phyloP scores from a whole-genome alignment of 2,329 filamentous ascomycete species.

The Pseudocercospora cruenta region DNA sequence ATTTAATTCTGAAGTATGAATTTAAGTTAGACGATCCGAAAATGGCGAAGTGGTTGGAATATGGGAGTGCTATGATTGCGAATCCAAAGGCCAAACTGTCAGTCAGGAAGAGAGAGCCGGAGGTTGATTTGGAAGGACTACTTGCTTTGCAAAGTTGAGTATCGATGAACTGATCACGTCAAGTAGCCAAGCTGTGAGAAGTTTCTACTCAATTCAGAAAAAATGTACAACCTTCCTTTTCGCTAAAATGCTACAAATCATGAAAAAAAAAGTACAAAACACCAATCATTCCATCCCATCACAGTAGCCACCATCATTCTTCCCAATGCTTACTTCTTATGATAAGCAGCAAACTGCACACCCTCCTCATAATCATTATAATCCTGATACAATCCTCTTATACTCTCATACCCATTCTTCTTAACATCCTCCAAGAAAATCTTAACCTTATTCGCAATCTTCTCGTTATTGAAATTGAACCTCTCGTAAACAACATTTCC shows the following conservation, averaged over 20 bases:
- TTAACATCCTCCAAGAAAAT: slow-evolving; percentile 42
- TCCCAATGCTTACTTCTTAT: no score
- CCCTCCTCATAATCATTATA: slow-evolving; percentile 37
- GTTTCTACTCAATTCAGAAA: no score
- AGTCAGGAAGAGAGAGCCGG: background rate
- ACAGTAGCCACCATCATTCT: no score
- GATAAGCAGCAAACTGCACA: slow-evolving; percentile 31
- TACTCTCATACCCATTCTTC: slow-evolving; percentile 40
- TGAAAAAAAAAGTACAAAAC: no score
- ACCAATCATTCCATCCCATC: no score
- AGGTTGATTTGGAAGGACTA: background rate
- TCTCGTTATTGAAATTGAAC: slow-evolving; percentile 57
- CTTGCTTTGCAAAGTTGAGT: background rate
- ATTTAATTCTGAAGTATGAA: background rate
- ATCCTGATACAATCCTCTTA: slow-evolving; percentile 39
- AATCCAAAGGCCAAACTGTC: background rate
- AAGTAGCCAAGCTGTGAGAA: no score
- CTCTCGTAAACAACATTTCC: slow-evolving; percentile 59
- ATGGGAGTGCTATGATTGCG: background rate
- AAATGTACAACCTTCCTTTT: no score
- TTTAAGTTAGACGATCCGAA: background rate
- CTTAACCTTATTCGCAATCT: slow-evolving; percentile 48
- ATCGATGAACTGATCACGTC: no score
- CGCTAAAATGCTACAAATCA: no score
- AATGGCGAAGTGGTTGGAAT: background rate